A percentile compares a stretch with the other conserved stretches of the same genome.
phyloP scores from a whole-genome alignment of 345 rosid genomes.

The Brassica incana region DNA sequence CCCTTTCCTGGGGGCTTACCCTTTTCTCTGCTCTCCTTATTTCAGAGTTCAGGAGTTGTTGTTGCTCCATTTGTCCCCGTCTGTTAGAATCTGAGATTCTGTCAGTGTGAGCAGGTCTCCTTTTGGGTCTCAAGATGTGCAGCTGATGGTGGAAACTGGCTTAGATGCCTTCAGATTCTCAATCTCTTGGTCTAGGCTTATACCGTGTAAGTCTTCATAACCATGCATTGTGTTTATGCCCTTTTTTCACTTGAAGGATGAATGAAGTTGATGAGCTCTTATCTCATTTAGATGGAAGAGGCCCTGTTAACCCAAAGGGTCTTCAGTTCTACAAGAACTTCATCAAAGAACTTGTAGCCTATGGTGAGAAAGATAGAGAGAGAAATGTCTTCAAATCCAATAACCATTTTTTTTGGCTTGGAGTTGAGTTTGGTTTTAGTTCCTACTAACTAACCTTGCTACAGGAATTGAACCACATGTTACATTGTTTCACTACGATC shows the following conservation, averaged over 20 bases:
- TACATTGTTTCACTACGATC: not conserved
- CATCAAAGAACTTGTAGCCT: not conserved
- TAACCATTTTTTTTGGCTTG: no score
- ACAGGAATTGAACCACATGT: not conserved
- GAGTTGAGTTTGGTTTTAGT: not conserved
- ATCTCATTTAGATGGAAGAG: constrained; percentile 2
- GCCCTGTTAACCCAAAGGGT: not conserved
- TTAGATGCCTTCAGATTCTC: constrained; percentile 3
- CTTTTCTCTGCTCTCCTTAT: no score
- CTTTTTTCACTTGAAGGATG: not conserved
- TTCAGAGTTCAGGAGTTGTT: no score
- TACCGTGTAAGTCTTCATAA: not conserved
- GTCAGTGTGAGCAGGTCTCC: no score
- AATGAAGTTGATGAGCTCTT: not conserved
- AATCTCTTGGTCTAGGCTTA: constrained; percentile 12
- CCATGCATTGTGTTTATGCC: not conserved
- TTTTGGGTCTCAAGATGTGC: not conserved
- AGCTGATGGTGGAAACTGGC: not conserved
- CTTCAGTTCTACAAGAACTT: not conserved
- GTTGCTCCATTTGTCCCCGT: no score
- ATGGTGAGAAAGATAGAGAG: not conserved
- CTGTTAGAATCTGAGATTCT: no score
- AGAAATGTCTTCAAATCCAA: not conserved
- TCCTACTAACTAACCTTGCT: not conserved
- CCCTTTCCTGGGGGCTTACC: no score